These are phyloP conservation scores for Leccinum sublutescens DNA, from an alignment of 768 basidiomycete species.

Conservation along the genomic window DNA sequence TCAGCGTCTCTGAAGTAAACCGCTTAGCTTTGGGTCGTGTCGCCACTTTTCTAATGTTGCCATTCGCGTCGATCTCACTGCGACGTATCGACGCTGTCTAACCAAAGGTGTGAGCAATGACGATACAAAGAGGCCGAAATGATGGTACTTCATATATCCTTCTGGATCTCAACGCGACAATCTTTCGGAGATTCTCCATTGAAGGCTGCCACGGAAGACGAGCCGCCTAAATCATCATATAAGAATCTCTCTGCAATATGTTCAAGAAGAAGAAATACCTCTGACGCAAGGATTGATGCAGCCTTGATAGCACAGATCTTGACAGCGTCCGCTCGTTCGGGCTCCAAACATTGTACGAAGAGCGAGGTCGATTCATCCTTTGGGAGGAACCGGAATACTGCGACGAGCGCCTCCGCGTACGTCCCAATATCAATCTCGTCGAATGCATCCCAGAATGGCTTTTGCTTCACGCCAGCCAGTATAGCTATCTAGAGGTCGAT, in stretches of 20 bases:
- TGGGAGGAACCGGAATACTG: constrained; percentile 68
- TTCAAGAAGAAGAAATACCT: constrained; percentile 43
- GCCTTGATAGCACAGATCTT: constrained; percentile 79
- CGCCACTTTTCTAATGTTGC: constrained; percentile 51
- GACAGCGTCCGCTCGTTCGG: constrained; percentile 77
- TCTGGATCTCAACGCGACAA: constrained; percentile 48
- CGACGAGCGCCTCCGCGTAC: constrained; percentile 71
- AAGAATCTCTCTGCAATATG: constrained; percentile 1
- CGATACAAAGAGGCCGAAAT: constrained; percentile 4
- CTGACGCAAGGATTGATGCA: constrained; percentile 61
- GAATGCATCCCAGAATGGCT: constrained; percentile 67
- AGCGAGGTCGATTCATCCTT: constrained; percentile 57
- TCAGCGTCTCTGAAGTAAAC: constrained; percentile 54
- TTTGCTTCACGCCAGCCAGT: constrained; percentile 36
- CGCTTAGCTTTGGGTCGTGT: constrained; percentile 62
- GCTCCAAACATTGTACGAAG: constrained; percentile 64
- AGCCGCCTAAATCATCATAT: constrained; percentile 39
- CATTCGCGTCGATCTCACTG: constrained; percentile 59
- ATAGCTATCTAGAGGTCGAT: constrained; percentile 22
- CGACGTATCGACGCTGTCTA: constrained; percentile 53
- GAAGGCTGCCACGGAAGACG: constrained; percentile 57
- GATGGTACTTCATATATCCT: constrained; percentile 54
- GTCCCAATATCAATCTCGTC: constrained; percentile 78
- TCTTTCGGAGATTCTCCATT: constrained; percentile 45
- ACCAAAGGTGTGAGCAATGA: constrained; percentile 10